Conservation (phyloP, 768 basidiomycete species). For the Russula dissimulans region DNA sequence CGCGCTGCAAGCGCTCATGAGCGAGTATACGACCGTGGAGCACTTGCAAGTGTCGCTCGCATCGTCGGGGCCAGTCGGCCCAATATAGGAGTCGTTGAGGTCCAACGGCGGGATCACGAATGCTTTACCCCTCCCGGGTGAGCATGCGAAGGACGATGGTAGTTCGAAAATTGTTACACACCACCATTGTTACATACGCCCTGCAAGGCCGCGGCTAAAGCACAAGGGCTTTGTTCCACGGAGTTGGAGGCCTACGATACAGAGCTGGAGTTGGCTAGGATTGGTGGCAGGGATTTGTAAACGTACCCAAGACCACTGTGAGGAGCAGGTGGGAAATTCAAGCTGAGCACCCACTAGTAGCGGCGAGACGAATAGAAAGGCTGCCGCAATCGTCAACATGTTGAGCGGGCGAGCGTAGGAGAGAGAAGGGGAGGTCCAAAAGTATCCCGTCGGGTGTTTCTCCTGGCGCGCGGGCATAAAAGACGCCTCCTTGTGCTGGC, state of each 20-base stretch:
- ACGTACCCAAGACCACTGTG: constrained; percentile 8
- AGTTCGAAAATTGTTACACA: not conserved
- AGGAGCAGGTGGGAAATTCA: not conserved
- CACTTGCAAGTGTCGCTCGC: constrained; percentile 26
- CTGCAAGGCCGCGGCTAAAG: not conserved
- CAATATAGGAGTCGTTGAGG: not conserved
- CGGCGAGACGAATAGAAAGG: not conserved
- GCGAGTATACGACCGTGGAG: constrained; percentile 28
- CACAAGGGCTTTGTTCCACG: constrained; percentile 3
- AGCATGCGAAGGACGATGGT: not conserved
- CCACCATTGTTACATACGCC: constrained; percentile 4
- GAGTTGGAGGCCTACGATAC: constrained; percentile 5
- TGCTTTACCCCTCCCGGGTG: not conserved
- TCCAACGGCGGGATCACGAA: not conserved
- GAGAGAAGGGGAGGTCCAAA: not conserved
- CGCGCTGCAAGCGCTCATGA: constrained; percentile 29
- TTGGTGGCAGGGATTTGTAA: not conserved
- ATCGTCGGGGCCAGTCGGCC: constrained; percentile 18
- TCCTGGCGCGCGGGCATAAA: too few species aligned
- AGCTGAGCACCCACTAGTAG: not conserved
- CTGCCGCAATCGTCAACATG: not conserved
- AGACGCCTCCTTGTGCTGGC: too few species aligned
- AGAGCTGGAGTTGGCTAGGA: too few species aligned
- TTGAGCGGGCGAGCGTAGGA: not conserved
- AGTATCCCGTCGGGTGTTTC: not conserved